Base-by-base conservation (phyloP, 345 rosid species). In the Aquilaria malaccensis region DNA sequence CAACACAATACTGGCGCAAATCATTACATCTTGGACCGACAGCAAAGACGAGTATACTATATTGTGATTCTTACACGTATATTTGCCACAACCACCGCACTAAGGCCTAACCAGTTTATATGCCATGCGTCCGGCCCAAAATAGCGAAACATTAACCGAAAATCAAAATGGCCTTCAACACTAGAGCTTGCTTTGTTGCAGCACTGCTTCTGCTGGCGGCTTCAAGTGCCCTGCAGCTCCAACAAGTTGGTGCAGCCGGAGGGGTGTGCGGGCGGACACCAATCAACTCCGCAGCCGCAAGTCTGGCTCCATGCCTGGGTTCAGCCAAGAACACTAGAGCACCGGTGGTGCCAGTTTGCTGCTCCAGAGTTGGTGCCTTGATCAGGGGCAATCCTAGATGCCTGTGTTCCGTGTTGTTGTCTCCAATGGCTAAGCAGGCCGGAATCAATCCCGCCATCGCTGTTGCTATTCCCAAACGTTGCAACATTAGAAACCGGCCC, bases 391-490 rank as follows among this genome's bases (percentile, higher is more conserved):
- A 88, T 6, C 95, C 98, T 0, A 83, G 68, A 68, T 91, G 98
- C 52, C 85, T 88, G 1, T 86, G 95, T 58, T 87, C 95, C 9
- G 87, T 85, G 30, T 54, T 88, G 55, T 62, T 91, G 63, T 91
- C 98, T 10, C 96, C 96, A 33, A 49, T 83, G 76, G 88, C 98
- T 11, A 88, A 82, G 79, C 77, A 76, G 15, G 90, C 92, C 0
- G 90, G 96, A 55, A 85, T 91, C 68, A 86, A 72, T 46, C 95
- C 89, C 10, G 90, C 76, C n/a, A 66, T 80, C 60, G 98, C 95
- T 11, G 78, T 91, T 65, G 65, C 81, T 15, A 74, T 91, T 52
- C 98, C 98, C 0, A 88, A 88, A 69, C 78, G 95, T 22, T 91
- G 98, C 85, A 83, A 79, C 76, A 86, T 91, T 48, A 74, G 67